These are phyloP conservation scores for Blastocystis sp. DNA, from an alignment of 352 stramenopile species.

Conservation along the genomic window DNA sequence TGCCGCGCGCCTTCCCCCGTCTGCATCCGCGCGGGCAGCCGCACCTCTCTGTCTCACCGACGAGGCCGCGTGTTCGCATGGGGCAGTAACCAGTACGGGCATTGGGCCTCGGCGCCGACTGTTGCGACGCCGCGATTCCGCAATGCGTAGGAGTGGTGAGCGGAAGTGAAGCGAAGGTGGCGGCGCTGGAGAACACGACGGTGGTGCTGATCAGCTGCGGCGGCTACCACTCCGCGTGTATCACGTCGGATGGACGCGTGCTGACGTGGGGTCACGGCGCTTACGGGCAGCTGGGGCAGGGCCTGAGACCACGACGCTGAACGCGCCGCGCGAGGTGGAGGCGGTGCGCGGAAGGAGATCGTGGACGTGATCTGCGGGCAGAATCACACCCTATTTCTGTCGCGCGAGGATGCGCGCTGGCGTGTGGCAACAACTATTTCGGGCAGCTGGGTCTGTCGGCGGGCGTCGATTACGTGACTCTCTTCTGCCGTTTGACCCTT, in stretches of 20 bases:
- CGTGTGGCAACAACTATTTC: conserved; percentile 15
- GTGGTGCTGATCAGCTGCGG: conserved; percentile 75
- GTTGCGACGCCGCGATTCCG: neutral
- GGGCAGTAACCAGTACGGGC: conserved; percentile 32
- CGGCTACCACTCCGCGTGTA: conserved; percentile 72
- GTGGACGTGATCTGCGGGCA: conserved; percentile 76
- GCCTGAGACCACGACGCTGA: conserved; percentile 60
- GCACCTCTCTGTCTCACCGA: conserved; percentile 59
- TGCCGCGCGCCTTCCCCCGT: neutral
- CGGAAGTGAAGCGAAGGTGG: conserved; percentile 38
- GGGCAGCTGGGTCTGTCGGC: conserved; percentile 77
- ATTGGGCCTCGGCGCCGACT: neutral
- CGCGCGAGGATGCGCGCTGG: neutral
- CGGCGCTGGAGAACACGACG: conserved; percentile 66
- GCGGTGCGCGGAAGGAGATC: conserved; percentile 29
- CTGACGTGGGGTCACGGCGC: conserved; percentile 77
- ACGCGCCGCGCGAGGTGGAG: neutral
- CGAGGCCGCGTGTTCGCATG: conserved; percentile 66
- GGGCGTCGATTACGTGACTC: conserved; percentile 46
- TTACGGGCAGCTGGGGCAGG: conserved; percentile 76
- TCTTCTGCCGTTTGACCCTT: neutral
- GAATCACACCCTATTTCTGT: conserved; percentile 75
- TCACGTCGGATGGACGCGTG: conserved; percentile 71
- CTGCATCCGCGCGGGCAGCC: neutral
- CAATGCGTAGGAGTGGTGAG: conserved; percentile 71